Evolutionary conservation across 768 basidiomycete species (phyloP), one percentile per base, ranked within the genome.

Genomic region (Calocera cornea): DNA sequence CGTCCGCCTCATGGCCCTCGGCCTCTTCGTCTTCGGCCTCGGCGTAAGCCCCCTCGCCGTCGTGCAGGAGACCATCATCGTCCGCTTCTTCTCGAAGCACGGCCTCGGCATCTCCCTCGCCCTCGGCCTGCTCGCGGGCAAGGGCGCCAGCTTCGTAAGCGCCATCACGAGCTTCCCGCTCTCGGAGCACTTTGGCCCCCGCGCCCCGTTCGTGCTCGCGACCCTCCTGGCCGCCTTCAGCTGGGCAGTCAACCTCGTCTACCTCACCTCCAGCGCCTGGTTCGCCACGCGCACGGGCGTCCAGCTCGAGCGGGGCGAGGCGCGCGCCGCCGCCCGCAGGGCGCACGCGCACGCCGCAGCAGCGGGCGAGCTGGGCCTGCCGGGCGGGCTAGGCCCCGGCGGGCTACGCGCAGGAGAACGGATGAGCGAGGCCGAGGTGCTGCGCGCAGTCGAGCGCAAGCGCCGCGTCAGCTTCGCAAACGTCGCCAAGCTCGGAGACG

Each of bases 21-120:
- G 90, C 1, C 79, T 92, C 68, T 90, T 90, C 71, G 77, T 90
- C 47, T 92, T 89, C 72, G 91, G 90, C 7, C 78, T 92, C 1
- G 90, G 90, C 1, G 80, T 89, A 49, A 87, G 87, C 70, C 91
- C 91, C 0, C 78, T 93, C 5, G 85, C 89, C 0, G 90, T 93
- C 7, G 86, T 88, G 1, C 91, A 78, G 77, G 90, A 92, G 75
- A 87, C 87, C 5, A 90, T 91, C 70, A 89, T 92, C 65, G 87
- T 90, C 47, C 86, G 87, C 29, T 89, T 89, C 77, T 92, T 90
- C 79, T 84, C 83, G 69, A 83, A 85, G 0, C 87, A 86, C 73
- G 88, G 88, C 1, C 79, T 92, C 0, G 90, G 88, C 1, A 79
- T 87, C 8, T 87, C 88, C 1, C 84, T 93, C 78, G 89, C 89